Evolutionary conservation across 2,329 filamentous ascomycete genomes (phyloP).

Genomic region (Ceratocystis destructans): DNA sequence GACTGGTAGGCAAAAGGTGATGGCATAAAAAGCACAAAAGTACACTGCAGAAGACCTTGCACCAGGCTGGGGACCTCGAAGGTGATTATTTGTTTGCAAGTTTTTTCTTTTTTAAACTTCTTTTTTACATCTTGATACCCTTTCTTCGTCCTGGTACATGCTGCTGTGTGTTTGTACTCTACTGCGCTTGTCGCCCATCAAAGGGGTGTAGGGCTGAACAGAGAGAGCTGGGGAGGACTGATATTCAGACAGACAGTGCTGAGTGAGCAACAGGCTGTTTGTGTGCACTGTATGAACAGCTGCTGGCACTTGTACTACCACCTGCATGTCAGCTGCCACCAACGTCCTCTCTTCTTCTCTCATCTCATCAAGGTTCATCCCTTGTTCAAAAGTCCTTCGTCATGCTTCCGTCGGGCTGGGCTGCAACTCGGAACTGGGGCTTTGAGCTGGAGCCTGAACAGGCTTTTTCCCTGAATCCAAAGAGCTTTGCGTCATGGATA

Average conservation of each 20-base stretch:
- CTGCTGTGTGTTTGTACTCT: no score
- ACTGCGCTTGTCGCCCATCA: no score
- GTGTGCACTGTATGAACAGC: background rate
- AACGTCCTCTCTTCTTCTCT: background rate
- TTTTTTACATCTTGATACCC: no score
- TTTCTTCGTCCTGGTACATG: no score
- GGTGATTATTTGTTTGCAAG: no score
- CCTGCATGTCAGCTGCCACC: background rate
- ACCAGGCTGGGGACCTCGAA: no score
- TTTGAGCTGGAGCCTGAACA: background rate
- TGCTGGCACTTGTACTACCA: background rate
- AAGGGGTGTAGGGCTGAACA: background rate
- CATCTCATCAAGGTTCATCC: no score
- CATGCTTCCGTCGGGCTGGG: no score
- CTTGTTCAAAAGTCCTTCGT: no score
- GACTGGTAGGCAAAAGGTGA: no score
- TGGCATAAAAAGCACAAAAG: background rate
- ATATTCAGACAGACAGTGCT: background rate
- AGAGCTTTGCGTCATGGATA: background rate
- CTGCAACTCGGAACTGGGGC: no score
- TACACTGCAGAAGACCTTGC: background rate
- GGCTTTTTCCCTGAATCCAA: background rate
- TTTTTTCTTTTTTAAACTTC: no score
- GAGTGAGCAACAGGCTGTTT: rapidly evolving
- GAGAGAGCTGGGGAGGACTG: background rate